These are phyloP conservation scores for Macrophomina tecta DNA, from an alignment of 2,329 filamentous ascomycete species.

Conservation along the genomic window DNA sequence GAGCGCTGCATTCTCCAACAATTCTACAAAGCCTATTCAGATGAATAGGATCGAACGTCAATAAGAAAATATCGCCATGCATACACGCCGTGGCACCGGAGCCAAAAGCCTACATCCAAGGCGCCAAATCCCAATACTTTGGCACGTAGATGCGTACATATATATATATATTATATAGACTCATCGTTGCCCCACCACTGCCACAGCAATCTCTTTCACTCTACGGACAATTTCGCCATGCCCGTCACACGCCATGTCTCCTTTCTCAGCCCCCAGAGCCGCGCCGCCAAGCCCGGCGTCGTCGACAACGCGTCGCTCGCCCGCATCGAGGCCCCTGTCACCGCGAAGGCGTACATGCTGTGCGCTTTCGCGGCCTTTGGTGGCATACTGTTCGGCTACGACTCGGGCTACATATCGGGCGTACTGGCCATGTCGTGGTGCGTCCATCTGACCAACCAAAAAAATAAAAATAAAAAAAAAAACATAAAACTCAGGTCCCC, in stretches of 20 bases:
- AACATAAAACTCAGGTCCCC: no score
- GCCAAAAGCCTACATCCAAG: no score
- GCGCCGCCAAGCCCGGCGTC: background rate
- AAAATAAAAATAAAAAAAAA: no score
- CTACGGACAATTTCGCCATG: no score
- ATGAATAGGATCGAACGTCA: background rate
- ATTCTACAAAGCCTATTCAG: background rate
- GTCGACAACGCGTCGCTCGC: background rate
- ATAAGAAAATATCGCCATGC: background rate
- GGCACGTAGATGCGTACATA: no score
- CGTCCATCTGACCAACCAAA: background rate
- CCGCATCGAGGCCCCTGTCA: background rate
- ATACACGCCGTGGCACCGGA: no score
- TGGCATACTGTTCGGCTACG: conserved; percentile 77
- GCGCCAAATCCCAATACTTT: no score
- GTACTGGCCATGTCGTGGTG: conserved; percentile 56
- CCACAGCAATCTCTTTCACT: no score
- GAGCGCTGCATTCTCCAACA: background rate
- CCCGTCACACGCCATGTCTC: background rate
- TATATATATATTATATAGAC: no score
- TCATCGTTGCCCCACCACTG: no score
- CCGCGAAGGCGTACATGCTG: conserved; percentile 30
- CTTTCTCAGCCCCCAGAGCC: background rate
- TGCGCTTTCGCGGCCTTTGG: conserved; percentile 57
- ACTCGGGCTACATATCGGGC: conserved; percentile 77